Conservation (phyloP, 164 flowering plant species). For the Magnolia sinica region DNA sequence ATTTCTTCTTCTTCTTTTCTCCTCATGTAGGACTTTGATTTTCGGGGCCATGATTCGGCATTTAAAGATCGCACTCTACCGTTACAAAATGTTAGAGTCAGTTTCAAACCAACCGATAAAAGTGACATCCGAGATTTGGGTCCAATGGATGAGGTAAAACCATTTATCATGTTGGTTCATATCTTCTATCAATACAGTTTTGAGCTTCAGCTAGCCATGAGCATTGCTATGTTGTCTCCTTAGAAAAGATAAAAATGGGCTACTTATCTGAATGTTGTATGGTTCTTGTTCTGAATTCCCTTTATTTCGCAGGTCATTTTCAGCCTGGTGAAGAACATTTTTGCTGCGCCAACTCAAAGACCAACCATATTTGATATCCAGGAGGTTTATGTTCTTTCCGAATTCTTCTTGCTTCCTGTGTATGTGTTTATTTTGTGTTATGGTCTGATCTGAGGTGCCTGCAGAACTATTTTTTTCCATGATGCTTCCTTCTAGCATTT, state of each 20-base stretch:
- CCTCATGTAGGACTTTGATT: conserved; percentile 65
- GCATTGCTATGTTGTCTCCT: neutral
- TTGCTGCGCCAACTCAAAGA: conserved; percentile 66
- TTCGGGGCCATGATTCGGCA: conserved; percentile 82
- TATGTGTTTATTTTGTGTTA: neutral
- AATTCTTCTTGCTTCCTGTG: neutral
- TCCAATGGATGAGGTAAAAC: conserved; percentile 70
- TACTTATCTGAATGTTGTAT: neutral
- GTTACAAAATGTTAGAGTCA: conserved; percentile 76
- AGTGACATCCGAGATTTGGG: conserved; percentile 78
- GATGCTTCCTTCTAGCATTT: neutral
- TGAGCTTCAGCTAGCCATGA: neutral
- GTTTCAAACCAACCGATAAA: conserved; percentile 78
- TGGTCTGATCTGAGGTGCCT: neutral
- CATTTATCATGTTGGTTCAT: neutral
- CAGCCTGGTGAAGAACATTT: conserved; percentile 49
- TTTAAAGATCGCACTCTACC: conserved; percentile 72
- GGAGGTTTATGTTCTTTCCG: conserved; percentile 46
- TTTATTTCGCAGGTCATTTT: conserved; percentile 45
- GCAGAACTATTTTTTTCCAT: neutral
- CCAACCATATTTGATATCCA: conserved; percentile 52
- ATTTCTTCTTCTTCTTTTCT: neutral
- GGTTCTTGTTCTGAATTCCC: neutral
- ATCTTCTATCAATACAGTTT: neutral
- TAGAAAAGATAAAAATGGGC: neutral